Evolutionary conservation across 257 asterid species (phyloP), one percentile per base, ranked within the genome.

Genomic region (Voacanga thouarsii): DNA sequence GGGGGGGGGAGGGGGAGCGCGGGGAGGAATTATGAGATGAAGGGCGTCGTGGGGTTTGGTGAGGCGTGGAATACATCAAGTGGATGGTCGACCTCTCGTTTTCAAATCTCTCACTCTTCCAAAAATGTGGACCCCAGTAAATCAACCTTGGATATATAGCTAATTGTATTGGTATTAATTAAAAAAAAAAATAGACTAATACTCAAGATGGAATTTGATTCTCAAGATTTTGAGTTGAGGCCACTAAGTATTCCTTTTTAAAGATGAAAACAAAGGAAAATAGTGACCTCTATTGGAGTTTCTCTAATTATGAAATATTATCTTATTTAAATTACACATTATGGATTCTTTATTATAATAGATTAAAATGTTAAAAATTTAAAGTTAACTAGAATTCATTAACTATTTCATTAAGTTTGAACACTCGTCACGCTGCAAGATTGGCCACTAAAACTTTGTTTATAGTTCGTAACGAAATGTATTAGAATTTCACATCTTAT

Each of bases 41-140:
- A 2, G 33, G 23, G 1, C 18, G 3, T 6, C 68, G 67, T n/a
- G 43, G 73, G 73, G 75, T 75, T 79, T 79, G 79, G 75, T 73
- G 79, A 73, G 82, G 53, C 75, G 70, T 63, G 75, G 69, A 72
- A 12, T 49, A 65, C 39, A 76, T 75, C 74, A 65, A 63, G 76
- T 78, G 51, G 77, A 59, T 45, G 47, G 30, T 30, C 14, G 73
- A 61, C 21, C 39, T 24, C 55, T 30, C 43, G 6, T 63, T 66
- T 65, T 65, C 15, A n/a, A 61, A 64, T 73, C 64, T 45, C 50
- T 73, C 26, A 11, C 14, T 26, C 24, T 1, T 71, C 50, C 64
- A 41, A 51, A 66, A 21, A 30, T 16, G 5, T 8, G 41, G 61
- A 45, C 6, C 79, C 79, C 75, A 74, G 61, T 72, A 30, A 53